Percentiles rank a stretch among this genome's conserved stretches.
phyloP scores from a whole-genome alignment of 108 stramenopile species.

The Aurantiochytrium sp. region DNA sequence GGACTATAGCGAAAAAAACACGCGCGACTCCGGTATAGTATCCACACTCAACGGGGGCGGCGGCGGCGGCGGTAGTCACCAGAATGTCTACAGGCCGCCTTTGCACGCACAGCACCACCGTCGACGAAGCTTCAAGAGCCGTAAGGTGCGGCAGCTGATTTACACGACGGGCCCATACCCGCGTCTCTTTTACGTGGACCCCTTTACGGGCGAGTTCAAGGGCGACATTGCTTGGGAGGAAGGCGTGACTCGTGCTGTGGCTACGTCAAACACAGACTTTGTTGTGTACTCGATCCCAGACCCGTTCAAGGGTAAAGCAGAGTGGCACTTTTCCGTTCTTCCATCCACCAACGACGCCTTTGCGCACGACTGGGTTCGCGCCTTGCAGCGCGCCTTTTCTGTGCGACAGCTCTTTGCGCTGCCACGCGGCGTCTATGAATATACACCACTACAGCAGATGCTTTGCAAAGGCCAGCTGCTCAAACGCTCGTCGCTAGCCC shows the following conservation, averaged over 20 bases:
- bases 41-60: no score
- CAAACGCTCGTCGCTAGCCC: neutral
- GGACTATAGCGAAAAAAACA: no score
- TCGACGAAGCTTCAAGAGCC: neutral
- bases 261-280: neutral
- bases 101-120: neutral
- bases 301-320: neutral
- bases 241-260: neutral
- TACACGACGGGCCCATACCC: neutral
- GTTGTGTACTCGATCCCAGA: conserved; percentile 8
- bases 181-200: neutral
- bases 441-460: neutral
- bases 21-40: no score
- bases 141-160: neutral
- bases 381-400: neutral
- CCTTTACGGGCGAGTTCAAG: conserved; percentile 1
- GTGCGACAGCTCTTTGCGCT: neutral
- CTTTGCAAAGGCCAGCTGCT: neutral
- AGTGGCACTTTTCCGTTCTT: neutral
- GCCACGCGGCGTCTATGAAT: neutral
- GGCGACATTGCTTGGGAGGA: neutral
- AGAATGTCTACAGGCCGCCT: neutral
- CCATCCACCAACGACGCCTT: neutral
- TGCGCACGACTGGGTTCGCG: neutral
- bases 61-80: no score